Percentiles rank a stretch among this genome's conserved stretches.
These are phyloP conservation scores for Collybiopsis luxurians DNA, from an alignment of 768 basidiomycete genomes.

Conservation along the genomic window DNA sequence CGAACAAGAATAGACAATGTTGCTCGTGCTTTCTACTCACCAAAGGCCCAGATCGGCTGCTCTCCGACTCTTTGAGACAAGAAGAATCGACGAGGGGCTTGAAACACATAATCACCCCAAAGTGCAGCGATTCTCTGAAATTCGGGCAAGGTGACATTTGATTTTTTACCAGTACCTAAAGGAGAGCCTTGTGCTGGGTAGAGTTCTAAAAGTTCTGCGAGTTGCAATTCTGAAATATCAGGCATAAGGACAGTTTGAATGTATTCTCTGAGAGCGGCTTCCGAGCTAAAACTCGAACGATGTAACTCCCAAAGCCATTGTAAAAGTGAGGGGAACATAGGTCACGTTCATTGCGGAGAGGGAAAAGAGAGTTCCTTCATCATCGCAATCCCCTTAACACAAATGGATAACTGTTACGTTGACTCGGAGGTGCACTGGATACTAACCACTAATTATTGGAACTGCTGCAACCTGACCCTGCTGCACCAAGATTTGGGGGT, in stretches of 20 bases:
- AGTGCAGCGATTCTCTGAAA: constrained; percentile 36
- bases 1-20: no score
- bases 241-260: constrained; percentile 14
- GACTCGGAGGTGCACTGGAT: no score
- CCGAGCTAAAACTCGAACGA: constrained; percentile 10
- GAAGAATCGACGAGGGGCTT: constrained; percentile 33
- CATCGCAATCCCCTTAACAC: constrained; percentile 44
- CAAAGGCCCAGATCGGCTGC: constrained; percentile 37
- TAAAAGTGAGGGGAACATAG: constrained; percentile 28
- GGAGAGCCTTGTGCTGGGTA: constrained; percentile 35
- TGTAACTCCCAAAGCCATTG: no score
- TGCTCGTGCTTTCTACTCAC: no score
- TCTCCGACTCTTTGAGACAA: constrained; percentile 24
- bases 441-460: constrained; percentile 43
- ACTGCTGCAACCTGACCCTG: constrained; percentile 44
- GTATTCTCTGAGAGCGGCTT: constrained; percentile 15
- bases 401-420: not conserved
- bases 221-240: not conserved
- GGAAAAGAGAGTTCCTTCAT: constrained; percentile 57
- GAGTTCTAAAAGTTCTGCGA: constrained; percentile 9
- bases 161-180: constrained; percentile 29
- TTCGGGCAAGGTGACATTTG: constrained; percentile 26
- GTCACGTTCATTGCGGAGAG: constrained; percentile 46
- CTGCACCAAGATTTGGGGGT: constrained; percentile 38
- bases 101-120: constrained; percentile 34